These are phyloP conservation scores for Dichotomopilus funicola DNA, from an alignment of 2,329 filamentous ascomycete genomes.

Conservation along the genomic window DNA sequence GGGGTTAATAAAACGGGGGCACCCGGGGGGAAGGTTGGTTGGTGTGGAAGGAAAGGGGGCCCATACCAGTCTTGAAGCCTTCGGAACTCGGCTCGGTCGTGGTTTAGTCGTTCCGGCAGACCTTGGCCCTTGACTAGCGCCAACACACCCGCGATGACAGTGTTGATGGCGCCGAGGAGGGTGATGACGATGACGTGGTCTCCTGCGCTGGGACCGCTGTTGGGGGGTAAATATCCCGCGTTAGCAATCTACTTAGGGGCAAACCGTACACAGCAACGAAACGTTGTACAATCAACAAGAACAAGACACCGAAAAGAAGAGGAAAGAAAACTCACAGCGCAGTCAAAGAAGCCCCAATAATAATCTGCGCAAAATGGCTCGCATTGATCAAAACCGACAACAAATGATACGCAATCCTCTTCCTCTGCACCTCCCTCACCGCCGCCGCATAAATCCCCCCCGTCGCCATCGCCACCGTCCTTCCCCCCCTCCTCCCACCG, in stretches of 20 bases:
- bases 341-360: conserved; percentile 42
- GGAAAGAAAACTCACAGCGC: conserved; percentile 27
- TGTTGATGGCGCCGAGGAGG: conserved; percentile 55
- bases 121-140: conserved; percentile 49
- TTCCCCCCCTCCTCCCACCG: too few species aligned
- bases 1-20: background rate
- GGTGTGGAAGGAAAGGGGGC: background rate
- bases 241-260: too few species aligned
- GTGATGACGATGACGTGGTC: conserved; percentile 48
- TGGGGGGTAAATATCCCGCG: too few species aligned
- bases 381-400: conserved; percentile 36
- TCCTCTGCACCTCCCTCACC: conserved; percentile 29
- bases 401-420: conserved; percentile 29
- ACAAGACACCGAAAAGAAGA: background rate
- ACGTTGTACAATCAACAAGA: too few species aligned
- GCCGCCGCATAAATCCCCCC: conserved; percentile 38
- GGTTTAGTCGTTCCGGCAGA: conserved; percentile 40
- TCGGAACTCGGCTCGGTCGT: conserved; percentile 41
- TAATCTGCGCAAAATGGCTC: conserved; percentile 39
- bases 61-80: conserved; percentile 41
- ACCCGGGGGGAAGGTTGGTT: too few species aligned
- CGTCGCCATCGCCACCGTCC: conserved; percentile 7
- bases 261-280: too few species aligned
- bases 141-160: conserved; percentile 54
- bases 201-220: conserved; percentile 36